Evolutionary conservation across 257 asterid genomes (phyloP), one percentile per base, ranked within the genome.

Genomic region (Eustoma russellianum): DNA sequence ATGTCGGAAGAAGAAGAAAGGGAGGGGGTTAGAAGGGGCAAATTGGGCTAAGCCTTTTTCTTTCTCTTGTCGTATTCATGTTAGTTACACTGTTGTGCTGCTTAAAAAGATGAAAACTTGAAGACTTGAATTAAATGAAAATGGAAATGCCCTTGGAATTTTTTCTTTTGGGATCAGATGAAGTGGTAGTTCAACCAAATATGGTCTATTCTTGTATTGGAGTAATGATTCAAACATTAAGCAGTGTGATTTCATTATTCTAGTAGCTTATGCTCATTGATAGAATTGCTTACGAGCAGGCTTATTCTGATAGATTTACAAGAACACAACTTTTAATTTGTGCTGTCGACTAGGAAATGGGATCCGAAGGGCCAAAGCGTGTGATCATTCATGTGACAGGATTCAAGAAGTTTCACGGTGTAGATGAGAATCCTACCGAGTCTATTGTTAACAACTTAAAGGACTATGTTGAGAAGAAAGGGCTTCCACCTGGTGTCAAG

Each of bases 391-490:
- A 79, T 50, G 86, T 82, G 62, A 78, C 86, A 0, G 91, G 86
- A 44, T 82, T 76, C 74, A 79, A 76, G 78, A 82, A 71, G 60
- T 82, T 82, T 65, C 72, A 71, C 5, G 86, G 81, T 50, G 83
- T 81, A 47, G 43, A 65, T 41, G 70, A 66, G 65, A 81, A 81
- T 70, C 90, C 90, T 13, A 68, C 78, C 0, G 83, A 82, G 71
- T 41, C 30, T 0, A 60, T 72, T 13, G 86, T 78, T 30, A 71
- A 50, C 53, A 71, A 63, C 61, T 62, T 81, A 65, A 68, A 63
- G 62, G 55, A 55, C 44, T 81, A 63, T 64, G 81, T 66, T 16
- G 76, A 75, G 46, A 66, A 62, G 64, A 63, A 45, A 41, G 79
- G 78, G 54, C 46, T 71, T 46, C 81, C 79, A 4, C 60, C 66